These are phyloP conservation scores for Geotrichum restrictum DNA, from an alignment of 1,139 yeast genomes.

Conservation along the genomic window DNA sequence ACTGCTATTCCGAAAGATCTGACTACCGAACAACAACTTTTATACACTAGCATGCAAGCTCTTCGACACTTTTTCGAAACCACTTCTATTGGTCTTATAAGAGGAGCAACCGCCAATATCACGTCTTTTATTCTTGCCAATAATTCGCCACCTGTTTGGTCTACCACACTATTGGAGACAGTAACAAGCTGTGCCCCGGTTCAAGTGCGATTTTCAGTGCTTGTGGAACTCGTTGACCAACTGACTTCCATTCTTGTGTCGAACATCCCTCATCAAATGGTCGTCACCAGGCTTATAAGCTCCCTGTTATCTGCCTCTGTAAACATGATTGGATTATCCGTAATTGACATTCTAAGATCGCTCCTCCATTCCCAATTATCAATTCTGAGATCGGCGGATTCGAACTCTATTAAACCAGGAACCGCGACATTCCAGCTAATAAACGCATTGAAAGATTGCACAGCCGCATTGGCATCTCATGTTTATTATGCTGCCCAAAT, in stretches of 20 bases:
- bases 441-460: slow-evolving; percentile 39
- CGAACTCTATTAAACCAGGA: slow-evolving; percentile 3
- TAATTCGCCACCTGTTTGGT: slow-evolving; percentile 9
- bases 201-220: slow-evolving; percentile 71
- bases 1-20: slow-evolving; percentile 12
- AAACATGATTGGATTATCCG: slow-evolving; percentile 82
- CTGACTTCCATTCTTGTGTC: slow-evolving; percentile 33
- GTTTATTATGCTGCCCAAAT: slow-evolving; percentile 76
- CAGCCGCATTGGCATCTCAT: slow-evolving; percentile 64
- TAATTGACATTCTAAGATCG: slow-evolving; percentile 72
- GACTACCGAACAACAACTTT: slow-evolving; percentile 21
- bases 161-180: slow-evolving; percentile 10
- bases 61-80: slow-evolving; percentile 42
- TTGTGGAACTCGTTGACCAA: slow-evolving; percentile 44
- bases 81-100: slow-evolving; percentile 38
- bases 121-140: slow-evolving; percentile 31
- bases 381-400: slow-evolving; percentile 33
- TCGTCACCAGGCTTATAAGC: slow-evolving; percentile 53
- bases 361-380: slow-evolving; percentile 52
- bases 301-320: slow-evolving; percentile 73
- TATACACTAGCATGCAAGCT: slow-evolving; percentile 30
- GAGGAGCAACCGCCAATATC: slow-evolving; percentile 37
- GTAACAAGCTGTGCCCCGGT: slow-evolving; percentile 70
- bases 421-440: slow-evolving; percentile 24
- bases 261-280: slow-evolving; percentile 44